Evolutionary conservation across 225 moss, liverwort and hornwort genomes (phyloP).

Genomic region (Physcomitrium patens): DNA sequence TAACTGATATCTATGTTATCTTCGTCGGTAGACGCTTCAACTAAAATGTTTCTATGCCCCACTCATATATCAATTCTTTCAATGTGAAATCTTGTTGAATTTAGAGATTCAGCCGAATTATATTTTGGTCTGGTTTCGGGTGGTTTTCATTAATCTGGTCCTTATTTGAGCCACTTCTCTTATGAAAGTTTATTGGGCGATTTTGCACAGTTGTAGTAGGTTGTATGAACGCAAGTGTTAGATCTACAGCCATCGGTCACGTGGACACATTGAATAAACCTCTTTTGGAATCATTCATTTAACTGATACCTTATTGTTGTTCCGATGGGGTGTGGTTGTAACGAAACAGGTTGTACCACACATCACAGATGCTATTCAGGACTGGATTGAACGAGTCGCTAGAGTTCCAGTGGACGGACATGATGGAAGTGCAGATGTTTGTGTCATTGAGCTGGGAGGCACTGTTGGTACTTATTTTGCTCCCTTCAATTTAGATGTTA

Average conservation of each 20-base stretch:
- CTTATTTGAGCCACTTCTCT: neutral
- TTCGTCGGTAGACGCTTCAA: neutral
- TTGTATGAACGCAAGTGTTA: neutral
- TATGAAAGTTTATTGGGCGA: neutral
- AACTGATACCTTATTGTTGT: neutral
- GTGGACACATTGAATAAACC: neutral
- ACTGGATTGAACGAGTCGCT: slow-evolving; percentile 79
- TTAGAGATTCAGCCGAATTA: too few species aligned
- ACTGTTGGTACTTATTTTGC: slow-evolving; percentile 65
- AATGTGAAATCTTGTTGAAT: too few species aligned
- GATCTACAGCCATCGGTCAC: neutral
- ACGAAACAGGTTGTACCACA: slow-evolving; percentile 73
- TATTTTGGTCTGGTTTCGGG: too few species aligned
- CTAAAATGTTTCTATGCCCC: too few species aligned
- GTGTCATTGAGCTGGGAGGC: slow-evolving; percentile 87
- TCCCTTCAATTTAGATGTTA: neutral
- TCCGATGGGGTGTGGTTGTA: neutral
- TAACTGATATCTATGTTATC: neutral
- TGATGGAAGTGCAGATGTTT: slow-evolving; percentile 78
- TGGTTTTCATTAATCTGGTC: too few species aligned
- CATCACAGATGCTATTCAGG: slow-evolving; percentile 79
- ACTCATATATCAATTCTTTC: too few species aligned
- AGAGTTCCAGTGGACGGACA: slow-evolving; percentile 79
- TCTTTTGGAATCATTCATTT: neutral
- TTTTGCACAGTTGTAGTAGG: neutral